phyloP scores from a whole-genome alignment of 208 protist species.

The Trichomonas gallinae region DNA sequence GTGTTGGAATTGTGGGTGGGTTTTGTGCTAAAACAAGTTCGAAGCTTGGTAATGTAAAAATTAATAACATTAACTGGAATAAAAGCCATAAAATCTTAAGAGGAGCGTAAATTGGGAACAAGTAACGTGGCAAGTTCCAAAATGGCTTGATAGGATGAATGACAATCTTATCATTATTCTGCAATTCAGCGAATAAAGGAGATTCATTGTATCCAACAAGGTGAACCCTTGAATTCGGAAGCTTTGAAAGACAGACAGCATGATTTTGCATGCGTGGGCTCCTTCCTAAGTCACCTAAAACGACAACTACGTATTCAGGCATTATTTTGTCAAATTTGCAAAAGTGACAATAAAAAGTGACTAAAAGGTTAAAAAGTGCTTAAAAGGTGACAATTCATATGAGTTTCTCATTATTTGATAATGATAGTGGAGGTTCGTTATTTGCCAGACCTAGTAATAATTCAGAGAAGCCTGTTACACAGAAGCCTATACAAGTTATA shows the following conservation, averaged over 20 bases:
- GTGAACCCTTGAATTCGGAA: background rate
- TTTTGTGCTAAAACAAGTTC: background rate
- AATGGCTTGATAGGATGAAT: background rate
- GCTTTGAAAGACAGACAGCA: background rate
- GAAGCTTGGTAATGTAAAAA: background rate
- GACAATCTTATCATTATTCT: background rate
- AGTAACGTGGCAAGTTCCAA: background rate
- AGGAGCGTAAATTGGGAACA: constrained; percentile 8
- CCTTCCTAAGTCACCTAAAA: constrained; percentile 19
- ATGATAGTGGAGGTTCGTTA: too few relatives aligned
- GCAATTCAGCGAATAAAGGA: background rate
- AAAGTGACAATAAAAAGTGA: too few relatives aligned
- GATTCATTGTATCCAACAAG: constrained; percentile 19
- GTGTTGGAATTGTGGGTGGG: constrained; percentile 8
- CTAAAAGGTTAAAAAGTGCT: too few relatives aligned
- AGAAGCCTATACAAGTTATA: too few relatives aligned
- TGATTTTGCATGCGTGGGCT: constrained; percentile 20
- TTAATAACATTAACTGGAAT: background rate
- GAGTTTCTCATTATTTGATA: too few relatives aligned
- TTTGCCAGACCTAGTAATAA: too few relatives aligned
- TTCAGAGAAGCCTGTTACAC: too few relatives aligned
- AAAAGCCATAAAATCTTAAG: constrained; percentile 15
- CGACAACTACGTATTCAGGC: constrained; percentile 14
- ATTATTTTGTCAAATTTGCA: too few relatives aligned
- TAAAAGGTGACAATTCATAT: too few relatives aligned